Percentiles rank a stretch among this genome's conserved stretches.
Evolutionary conservation across 345 rosid genomes (phyloP).

Genomic region (Populus simonii): DNA sequence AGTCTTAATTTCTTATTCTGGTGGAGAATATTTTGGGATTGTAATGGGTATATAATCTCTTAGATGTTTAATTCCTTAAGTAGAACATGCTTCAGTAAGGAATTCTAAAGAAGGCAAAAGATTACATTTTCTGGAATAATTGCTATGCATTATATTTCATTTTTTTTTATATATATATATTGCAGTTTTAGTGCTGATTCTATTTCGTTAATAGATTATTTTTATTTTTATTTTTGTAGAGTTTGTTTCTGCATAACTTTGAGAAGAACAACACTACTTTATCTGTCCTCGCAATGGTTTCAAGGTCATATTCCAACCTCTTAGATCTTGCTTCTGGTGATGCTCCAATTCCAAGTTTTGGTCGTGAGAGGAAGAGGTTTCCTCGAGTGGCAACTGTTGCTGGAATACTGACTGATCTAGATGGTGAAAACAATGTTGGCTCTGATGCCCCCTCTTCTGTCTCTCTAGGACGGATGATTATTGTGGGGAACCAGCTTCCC

Average conservation of each 20-base stretch:
- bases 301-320: conserved; percentile 92
- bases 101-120: not conserved
- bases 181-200: too few relatives aligned
- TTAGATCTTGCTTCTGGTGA: conserved; percentile 82
- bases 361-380: conserved; percentile 66
- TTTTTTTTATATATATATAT: not conserved
- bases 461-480: conserved; percentile 72
- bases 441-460: conserved; percentile 87
- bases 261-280: conserved; percentile 6
- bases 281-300: conserved; percentile 46
- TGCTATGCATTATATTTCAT: not conserved
- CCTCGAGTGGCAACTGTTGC: conserved; percentile 93
- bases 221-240: not conserved
- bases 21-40: not conserved
- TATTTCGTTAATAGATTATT: not conserved
- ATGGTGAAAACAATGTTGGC: conserved; percentile 71
- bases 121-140: not conserved
- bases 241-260: conserved; percentile 17
- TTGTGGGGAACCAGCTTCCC: conserved; percentile 95
- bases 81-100: not conserved
- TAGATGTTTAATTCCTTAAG: not conserved
- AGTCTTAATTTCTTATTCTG: not conserved
- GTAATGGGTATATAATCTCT: not conserved
- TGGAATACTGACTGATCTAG: conserved; percentile 77
- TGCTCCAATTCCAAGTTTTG: conserved; percentile 48